phyloP scores from a whole-genome alignment of 768 basidiomycete genomes.

The Pilatotrama ljubarskyi region DNA sequence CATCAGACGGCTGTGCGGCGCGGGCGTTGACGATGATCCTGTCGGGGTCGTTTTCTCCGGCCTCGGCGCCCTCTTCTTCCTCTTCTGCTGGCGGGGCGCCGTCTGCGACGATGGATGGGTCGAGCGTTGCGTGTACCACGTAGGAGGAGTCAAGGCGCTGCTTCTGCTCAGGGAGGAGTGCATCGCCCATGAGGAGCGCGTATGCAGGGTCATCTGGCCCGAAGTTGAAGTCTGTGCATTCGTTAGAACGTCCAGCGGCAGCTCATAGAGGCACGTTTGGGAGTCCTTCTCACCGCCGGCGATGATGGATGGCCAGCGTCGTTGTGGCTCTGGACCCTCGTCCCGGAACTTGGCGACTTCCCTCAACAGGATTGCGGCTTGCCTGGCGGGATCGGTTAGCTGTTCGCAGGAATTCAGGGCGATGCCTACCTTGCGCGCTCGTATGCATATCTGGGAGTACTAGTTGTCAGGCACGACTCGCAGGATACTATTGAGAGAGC shows the following conservation, averaged over 20 bases:
- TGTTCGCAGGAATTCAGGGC: not conserved
- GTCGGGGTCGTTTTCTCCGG: slow-evolving; percentile 59
- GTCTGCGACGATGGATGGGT: slow-evolving; percentile 48
- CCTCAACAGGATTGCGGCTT: slow-evolving; percentile 72
- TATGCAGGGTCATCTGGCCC: slow-evolving; percentile 82
- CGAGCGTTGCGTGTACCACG: slow-evolving; percentile 71
- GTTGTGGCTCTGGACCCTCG: slow-evolving; percentile 34
- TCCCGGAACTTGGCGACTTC: slow-evolving; percentile 59
- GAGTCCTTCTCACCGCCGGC: slow-evolving; percentile 65
- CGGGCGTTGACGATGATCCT: slow-evolving; percentile 75
- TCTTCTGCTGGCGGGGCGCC: slow-evolving; percentile 30
- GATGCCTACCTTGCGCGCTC: slow-evolving; percentile 68
- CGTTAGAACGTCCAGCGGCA: not conserved
- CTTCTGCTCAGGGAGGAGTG: slow-evolving; percentile 55
- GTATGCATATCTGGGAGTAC: slow-evolving; percentile 61
- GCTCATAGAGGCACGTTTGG: not conserved
- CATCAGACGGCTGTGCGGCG: slow-evolving; percentile 56
- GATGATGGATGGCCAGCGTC: slow-evolving; percentile 76
- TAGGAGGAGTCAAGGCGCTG: slow-evolving; percentile 58
- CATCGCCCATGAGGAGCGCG: slow-evolving; percentile 66
- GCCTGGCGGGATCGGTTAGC: slow-evolving; percentile 45
- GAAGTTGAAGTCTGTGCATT: slow-evolving; percentile 81
- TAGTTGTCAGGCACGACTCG: not conserved
- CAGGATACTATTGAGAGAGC: not conserved
- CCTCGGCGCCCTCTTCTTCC: slow-evolving; percentile 45